Conservation (phyloP, 2,329 filamentous ascomycete species). For the Anthostomella pinea region DNA sequence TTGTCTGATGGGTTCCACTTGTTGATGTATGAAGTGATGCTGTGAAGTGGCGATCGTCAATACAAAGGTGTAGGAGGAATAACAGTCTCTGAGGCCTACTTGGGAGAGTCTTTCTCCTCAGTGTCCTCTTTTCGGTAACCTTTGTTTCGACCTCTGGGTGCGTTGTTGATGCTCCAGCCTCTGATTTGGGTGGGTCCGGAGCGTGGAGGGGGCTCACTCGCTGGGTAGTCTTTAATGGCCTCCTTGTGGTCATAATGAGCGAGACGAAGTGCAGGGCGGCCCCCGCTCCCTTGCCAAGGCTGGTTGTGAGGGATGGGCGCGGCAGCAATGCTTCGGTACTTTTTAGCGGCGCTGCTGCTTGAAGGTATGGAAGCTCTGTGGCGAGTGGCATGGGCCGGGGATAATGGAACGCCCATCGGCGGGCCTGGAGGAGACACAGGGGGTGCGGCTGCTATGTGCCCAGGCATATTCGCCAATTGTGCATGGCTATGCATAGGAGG, state of each 20-base stretch:
- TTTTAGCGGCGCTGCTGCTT: slow-evolving; percentile 28
- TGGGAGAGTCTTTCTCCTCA: slow-evolving; percentile 31
- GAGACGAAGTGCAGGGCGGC: slow-evolving; percentile 53
- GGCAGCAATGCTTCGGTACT: slow-evolving; percentile 58
- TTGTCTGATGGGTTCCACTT: slow-evolving; percentile 30
- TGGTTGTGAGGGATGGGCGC: slow-evolving; percentile 53
- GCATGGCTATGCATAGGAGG: slow-evolving; percentile 24
- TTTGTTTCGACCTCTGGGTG: slow-evolving; percentile 31
- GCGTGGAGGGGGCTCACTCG: slow-evolving; percentile 53
- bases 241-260: slow-evolving; percentile 54
- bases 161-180: slow-evolving; percentile 53
- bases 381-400: slow-evolving; percentile 28
- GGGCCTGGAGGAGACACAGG: slow-evolving; percentile 26
- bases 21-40: slow-evolving; percentile 27
- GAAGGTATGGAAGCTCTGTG: slow-evolving; percentile 33
- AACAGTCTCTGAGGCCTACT: slow-evolving; percentile 20
- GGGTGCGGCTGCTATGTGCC: slow-evolving; percentile 21
- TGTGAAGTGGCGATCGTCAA: slow-evolving; percentile 15
- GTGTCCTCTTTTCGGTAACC: slow-evolving; percentile 29
- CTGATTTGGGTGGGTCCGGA: slow-evolving; percentile 55
- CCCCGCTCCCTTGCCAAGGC: slow-evolving; percentile 43
- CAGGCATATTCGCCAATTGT: slow-evolving; percentile 25
- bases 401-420: slow-evolving; percentile 24
- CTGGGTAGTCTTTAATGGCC: slow-evolving; percentile 57
- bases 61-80: slow-evolving; percentile 1